phyloP scores from a whole-genome alignment of 75 land plant species.

The Chamaecyparis obtusa region DNA sequence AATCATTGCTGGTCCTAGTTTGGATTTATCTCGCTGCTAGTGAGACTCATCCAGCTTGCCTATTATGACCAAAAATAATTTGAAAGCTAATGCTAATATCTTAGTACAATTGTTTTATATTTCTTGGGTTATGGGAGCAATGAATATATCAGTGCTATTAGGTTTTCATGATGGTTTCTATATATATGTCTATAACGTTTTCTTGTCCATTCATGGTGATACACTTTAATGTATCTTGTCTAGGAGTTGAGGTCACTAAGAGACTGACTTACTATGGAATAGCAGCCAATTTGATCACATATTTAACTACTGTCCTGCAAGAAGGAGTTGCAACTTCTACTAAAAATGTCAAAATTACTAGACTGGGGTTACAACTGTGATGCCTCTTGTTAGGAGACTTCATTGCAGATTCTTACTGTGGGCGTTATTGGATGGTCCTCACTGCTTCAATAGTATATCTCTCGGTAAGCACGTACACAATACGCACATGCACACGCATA shows the following conservation, averaged over 20 bases:
- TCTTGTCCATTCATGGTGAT: neutral
- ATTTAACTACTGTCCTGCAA: slow-evolving; percentile 65
- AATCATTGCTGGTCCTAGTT: too few relatives aligned
- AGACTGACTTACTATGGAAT: slow-evolving; percentile 75
- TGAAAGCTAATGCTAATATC: too few relatives aligned
- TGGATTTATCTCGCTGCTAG: too few relatives aligned
- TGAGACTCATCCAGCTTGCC: too few relatives aligned
- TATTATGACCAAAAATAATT: too few relatives aligned
- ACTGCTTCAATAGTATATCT: slow-evolving; percentile 64
- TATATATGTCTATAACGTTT: too few relatives aligned
- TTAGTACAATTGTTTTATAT: too few relatives aligned
- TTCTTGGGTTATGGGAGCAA: too few relatives aligned
- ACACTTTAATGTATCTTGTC: neutral
- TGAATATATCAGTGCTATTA: too few relatives aligned
- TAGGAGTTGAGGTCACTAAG: slow-evolving; percentile 82
- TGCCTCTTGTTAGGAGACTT: slow-evolving; percentile 87
- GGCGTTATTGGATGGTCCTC: slow-evolving; percentile 71
- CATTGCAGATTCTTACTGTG: slow-evolving; percentile 83
- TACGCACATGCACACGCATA: too few relatives aligned
- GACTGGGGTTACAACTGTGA: slow-evolving; percentile 61
- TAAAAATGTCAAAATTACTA: slow-evolving; percentile 73
- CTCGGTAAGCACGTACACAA: slow-evolving; percentile 36
- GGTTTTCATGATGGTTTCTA: too few relatives aligned
- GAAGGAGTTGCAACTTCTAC: slow-evolving; percentile 66
- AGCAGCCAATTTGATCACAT: slow-evolving; percentile 68